These are phyloP conservation scores for Xerocomellus amylosporus DNA, from an alignment of 768 basidiomycete species.

Conservation along the genomic window DNA sequence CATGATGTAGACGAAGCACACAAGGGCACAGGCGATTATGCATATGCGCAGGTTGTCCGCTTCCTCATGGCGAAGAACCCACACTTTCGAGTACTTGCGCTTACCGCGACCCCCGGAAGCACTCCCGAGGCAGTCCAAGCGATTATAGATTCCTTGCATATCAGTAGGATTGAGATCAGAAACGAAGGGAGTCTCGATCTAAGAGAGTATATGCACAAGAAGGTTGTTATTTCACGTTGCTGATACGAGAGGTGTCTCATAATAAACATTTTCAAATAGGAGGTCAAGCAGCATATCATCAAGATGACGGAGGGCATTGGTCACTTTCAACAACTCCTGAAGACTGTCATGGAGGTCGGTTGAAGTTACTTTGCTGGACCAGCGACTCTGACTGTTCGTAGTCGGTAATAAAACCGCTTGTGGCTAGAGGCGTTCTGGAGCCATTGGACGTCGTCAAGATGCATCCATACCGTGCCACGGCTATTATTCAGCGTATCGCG, in stretches of 20 bases:
- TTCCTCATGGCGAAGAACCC: slow-evolving; percentile 94
- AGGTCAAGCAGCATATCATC: slow-evolving; percentile 75
- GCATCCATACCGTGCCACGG: slow-evolving; percentile 62
- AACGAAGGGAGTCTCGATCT: slow-evolving; percentile 90
- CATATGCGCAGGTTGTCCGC: slow-evolving; percentile 86
- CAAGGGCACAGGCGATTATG: slow-evolving; percentile 88
- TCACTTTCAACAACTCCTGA: slow-evolving; percentile 64
- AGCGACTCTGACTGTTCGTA: slow-evolving; percentile 12
- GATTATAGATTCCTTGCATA: slow-evolving; percentile 90
- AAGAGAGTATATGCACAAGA: slow-evolving; percentile 80
- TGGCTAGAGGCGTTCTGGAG: slow-evolving; percentile 42
- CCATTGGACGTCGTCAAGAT: slow-evolving; percentile 58
- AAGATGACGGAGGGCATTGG: slow-evolving; percentile 65
- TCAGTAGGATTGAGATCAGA: slow-evolving; percentile 92
- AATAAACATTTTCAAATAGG: slow-evolving; percentile 39
- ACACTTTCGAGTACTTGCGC: slow-evolving; percentile 85
- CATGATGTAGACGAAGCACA: slow-evolving; percentile 81
- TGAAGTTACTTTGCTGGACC: not conserved
- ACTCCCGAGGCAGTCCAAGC: slow-evolving; percentile 84
- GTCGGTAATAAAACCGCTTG: slow-evolving; percentile 38
- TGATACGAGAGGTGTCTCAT: slow-evolving; percentile 1
- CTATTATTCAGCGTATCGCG: slow-evolving; percentile 38
- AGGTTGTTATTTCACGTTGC: slow-evolving; percentile 46
- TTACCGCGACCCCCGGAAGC: slow-evolving; percentile 93
- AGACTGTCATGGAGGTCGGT: slow-evolving; percentile 70